These are phyloP conservation scores for Calonectria pseudoturangicola DNA, from an alignment of 2,329 filamentous ascomycete genomes.

Conservation along the genomic window DNA sequence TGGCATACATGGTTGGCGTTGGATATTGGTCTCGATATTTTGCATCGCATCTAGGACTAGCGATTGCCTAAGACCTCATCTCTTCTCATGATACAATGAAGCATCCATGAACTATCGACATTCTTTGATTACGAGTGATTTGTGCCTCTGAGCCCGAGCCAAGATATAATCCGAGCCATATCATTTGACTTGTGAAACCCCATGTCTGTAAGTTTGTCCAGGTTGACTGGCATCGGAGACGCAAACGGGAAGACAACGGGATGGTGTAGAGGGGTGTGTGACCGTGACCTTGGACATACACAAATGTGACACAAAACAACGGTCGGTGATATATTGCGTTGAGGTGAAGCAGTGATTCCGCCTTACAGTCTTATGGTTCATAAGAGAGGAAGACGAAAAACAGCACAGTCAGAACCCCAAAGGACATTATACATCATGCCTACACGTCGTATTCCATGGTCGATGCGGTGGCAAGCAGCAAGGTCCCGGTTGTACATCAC, in stretches of 20 bases:
- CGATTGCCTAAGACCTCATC: conserved; percentile 46
- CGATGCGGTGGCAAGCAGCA: conserved; percentile 2
- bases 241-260: neutral
- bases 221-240: neutral
- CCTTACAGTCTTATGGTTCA: neutral
- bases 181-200: neutral
- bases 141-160: neutral
- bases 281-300: neutral
- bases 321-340: neutral
- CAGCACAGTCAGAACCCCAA: neutral
- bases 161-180: neutral
- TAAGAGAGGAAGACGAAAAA: neutral
- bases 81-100: conserved; percentile 43
- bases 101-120: neutral
- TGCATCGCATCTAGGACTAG: conserved; percentile 33
- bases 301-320: neutral
- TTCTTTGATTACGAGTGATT: conserved; percentile 1
- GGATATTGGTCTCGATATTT: conserved; percentile 37
- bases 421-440: no score
- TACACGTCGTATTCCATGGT: neutral
- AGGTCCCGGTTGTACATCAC: neutral
- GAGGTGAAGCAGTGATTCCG: neutral
- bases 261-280: neutral
- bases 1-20: conserved; percentile 53
- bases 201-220: neutral